These are phyloP conservation scores for Lodderomyces margitis DNA, from an alignment of 1,139 yeast species.

Conservation along the genomic window DNA sequence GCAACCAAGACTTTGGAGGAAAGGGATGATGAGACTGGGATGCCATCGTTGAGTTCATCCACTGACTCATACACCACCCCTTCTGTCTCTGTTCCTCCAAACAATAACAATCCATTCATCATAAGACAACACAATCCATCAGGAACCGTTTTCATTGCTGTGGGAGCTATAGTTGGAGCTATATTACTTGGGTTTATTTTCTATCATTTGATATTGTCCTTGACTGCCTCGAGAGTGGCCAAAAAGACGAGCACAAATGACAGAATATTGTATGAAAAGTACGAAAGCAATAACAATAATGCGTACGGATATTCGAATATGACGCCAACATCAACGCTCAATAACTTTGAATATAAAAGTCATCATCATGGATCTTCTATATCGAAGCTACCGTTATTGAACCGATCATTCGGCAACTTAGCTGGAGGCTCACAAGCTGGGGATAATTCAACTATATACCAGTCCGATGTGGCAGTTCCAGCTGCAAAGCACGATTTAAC, in stretches of 20 bases:
- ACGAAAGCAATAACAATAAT: conserved; percentile 33
- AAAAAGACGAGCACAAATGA: conserved; percentile 33
- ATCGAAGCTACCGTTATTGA: conserved; percentile 38
- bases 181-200: conserved; percentile 45
- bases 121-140: conserved; percentile 50
- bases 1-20: conserved; percentile 9
- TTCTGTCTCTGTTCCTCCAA: conserved; percentile 61
- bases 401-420: conserved; percentile 16
- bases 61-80: conserved; percentile 46
- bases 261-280: conserved; percentile 37
- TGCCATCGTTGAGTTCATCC: conserved; percentile 18
- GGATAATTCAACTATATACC: conserved; percentile 40
- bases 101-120: conserved; percentile 60
- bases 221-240: conserved; percentile 40
- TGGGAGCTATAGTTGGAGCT: conserved; percentile 66
- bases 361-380: conserved; percentile 25
- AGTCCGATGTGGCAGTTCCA: conserved; percentile 34
- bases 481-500: conserved; percentile 44
- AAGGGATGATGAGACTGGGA: conserved; percentile 13
- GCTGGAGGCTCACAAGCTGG: conserved; percentile 28
- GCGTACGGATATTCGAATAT: conserved; percentile 30
- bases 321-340: conserved; percentile 21
- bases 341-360: conserved; percentile 23
- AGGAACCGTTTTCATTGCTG: conserved; percentile 80
- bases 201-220: conserved; percentile 37